These are phyloP conservation scores for Chamaecyparis obtusa DNA, from an alignment of 75 land plant genomes.

Conservation along the genomic window DNA sequence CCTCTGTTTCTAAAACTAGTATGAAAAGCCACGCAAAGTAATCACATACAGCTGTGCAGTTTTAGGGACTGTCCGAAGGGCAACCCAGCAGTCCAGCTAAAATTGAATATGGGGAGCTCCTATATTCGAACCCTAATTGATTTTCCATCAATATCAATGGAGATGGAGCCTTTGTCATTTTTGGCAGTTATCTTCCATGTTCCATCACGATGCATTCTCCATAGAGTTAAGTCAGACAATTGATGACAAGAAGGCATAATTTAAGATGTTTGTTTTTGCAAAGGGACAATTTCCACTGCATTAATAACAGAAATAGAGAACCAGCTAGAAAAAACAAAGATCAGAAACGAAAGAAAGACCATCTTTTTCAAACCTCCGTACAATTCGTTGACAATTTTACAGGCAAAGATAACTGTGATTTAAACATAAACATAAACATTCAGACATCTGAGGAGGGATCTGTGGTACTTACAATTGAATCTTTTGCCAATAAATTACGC, in stretches of 20 bases:
- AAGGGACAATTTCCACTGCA: neutral
- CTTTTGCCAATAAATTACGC: neutral
- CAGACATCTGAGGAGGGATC: neutral
- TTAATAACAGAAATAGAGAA: neutral
- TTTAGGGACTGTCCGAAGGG: neutral
- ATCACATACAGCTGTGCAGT: neutral
- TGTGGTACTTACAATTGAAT: neutral
- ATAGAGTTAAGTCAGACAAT: neutral
- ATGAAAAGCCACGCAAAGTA: neutral
- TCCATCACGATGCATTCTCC: neutral
- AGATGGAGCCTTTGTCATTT: neutral
- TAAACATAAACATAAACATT: neutral
- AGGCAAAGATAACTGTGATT: neutral
- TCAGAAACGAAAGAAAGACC: neutral
- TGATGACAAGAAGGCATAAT: neutral
- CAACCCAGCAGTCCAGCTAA: neutral
- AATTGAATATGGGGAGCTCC: neutral
- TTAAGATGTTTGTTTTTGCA: too few relatives aligned
- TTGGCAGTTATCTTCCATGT: neutral
- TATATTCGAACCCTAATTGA: neutral
- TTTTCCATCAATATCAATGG: neutral
- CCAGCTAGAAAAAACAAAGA: neutral
- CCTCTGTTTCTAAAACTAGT: neutral
- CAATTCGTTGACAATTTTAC: neutral
- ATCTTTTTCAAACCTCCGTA: neutral